Percentiles rank a stretch among this genome's conserved stretches.
Conservation (phyloP, 1,284 basidiomycete species). For the Leccinum insigne region DNA sequence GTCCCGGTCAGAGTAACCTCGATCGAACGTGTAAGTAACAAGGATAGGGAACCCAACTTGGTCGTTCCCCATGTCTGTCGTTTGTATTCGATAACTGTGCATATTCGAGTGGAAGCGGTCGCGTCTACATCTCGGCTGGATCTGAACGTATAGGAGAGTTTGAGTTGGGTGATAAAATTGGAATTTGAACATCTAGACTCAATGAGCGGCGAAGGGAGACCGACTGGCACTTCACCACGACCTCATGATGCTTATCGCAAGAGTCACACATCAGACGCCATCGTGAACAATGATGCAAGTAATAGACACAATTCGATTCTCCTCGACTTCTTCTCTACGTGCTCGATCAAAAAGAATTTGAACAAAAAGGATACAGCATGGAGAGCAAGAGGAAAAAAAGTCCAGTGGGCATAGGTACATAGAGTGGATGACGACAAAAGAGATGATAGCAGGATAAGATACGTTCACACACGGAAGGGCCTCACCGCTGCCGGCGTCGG, state of each 20-base stretch:
- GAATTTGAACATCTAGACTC: no score
- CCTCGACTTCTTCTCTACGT: neutral
- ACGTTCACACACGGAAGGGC: slow-evolving; percentile 26
- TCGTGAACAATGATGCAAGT: slow-evolving; percentile 1
- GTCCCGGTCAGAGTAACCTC: no score
- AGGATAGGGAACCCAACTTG: no score
- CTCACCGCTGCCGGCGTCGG: slow-evolving; percentile 9
- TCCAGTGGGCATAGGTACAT: slow-evolving; percentile 15
- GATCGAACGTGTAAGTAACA: no score
- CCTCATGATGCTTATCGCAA: neutral
- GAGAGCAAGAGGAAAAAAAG: neutral
- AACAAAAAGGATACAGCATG: slow-evolving; percentile 15
- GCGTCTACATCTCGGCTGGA: no score
- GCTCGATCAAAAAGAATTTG: slow-evolving; percentile 5
- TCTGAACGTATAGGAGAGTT: no score
- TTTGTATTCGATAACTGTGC: no score
- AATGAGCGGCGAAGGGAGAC: no score
- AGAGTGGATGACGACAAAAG: slow-evolving; percentile 2
- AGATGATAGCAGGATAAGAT: neutral
- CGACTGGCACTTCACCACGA: neutral
- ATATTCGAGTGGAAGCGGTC: no score
- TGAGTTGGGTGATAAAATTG: no score
- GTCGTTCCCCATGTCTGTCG: no score
- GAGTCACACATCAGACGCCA: neutral
- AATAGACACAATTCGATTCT: slow-evolving; percentile 6